Conservation (phyloP, 1,284 basidiomycete species). For the Rhodotorula sp. region DNA sequence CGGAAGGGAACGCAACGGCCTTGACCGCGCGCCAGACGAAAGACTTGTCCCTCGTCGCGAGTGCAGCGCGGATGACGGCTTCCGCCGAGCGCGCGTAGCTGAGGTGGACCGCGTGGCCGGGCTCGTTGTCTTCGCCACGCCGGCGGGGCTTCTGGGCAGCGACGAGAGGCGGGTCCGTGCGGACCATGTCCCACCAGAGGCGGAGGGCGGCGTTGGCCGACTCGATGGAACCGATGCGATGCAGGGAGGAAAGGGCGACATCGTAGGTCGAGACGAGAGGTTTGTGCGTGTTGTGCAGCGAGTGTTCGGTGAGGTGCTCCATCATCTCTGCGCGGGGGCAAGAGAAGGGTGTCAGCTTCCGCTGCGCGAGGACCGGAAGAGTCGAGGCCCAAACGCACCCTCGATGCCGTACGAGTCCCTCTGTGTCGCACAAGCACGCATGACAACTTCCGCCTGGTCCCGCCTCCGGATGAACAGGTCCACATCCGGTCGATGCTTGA, state of each 20-base stretch:
- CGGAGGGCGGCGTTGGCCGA: conserved; percentile 3
- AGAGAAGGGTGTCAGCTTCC: not conserved
- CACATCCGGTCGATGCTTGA: not conserved
- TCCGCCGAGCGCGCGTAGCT: not conserved
- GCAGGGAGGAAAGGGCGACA: conserved; percentile 9
- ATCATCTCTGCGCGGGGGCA: conserved; percentile 7
- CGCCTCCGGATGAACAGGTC: conserved; percentile 4
- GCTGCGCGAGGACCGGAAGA: not conserved
- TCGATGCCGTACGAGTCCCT: conserved; percentile 29
- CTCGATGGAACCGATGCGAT: conserved; percentile 7
- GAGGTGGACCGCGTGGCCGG: not conserved
- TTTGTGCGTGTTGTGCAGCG: not conserved
- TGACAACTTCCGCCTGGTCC: conserved; percentile 38
- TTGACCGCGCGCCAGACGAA: conserved; percentile 18
- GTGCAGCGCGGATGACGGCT: not conserved
- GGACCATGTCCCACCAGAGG: not conserved
- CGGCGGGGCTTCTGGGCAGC: not conserved
- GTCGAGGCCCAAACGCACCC: conserved; percentile 14
- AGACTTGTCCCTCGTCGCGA: conserved; percentile 10
- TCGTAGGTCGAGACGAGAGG: conserved; percentile 19
- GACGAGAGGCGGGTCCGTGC: not conserved
- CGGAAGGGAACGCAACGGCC: conserved; percentile 1
- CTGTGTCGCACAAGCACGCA: conserved; percentile 30
- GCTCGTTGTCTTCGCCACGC: not conserved
- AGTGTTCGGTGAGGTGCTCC: not conserved